Evolutionary conservation across 2,329 filamentous ascomycete genomes (phyloP).

Genomic region (Venturia asperata): DNA sequence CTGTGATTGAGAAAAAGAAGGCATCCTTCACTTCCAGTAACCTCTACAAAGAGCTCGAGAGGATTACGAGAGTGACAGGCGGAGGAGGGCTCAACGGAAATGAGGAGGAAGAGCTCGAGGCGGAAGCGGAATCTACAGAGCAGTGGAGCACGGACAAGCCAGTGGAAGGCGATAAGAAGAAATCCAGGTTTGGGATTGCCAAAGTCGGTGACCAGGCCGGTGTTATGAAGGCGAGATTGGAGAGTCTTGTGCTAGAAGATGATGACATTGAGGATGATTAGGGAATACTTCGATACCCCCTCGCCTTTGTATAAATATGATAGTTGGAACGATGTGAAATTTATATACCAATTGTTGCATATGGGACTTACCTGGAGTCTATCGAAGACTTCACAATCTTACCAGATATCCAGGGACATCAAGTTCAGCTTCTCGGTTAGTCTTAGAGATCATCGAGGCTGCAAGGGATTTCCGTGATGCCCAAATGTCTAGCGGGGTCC

Average conservation of each 20-base stretch:
- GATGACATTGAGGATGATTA: constrained; percentile 41
- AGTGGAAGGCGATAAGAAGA: constrained; percentile 24
- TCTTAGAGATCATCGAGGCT: too few relatives aligned
- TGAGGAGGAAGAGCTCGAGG: constrained; percentile 28
- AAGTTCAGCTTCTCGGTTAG: too few relatives aligned
- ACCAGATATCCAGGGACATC: too few relatives aligned
- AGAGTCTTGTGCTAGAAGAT: constrained; percentile 38
- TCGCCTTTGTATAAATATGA: not conserved
- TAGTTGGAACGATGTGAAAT: too few relatives aligned
- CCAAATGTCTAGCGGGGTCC: not conserved
- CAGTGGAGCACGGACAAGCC: constrained; percentile 40
- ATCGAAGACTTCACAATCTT: too few relatives aligned
- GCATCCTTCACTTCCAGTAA: constrained; percentile 30
- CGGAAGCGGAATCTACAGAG: constrained; percentile 24
- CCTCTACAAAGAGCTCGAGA: constrained; percentile 51
- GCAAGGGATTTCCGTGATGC: too few relatives aligned
- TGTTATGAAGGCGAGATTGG: constrained; percentile 26
- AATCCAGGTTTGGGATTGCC: constrained; percentile 24
- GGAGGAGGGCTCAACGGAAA: constrained; percentile 34
- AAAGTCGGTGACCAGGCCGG: constrained; percentile 19
- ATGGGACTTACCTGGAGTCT: too few relatives aligned
- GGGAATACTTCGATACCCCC: not conserved
- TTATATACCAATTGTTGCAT: too few relatives aligned
- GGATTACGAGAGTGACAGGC: constrained; percentile 60
- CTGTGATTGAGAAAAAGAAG: constrained; percentile 48